A percentile compares a stretch with the other conserved stretches of the same genome.
Conservation (phyloP, 768 basidiomycete genomes). For the Sutorius australiensis region DNA sequence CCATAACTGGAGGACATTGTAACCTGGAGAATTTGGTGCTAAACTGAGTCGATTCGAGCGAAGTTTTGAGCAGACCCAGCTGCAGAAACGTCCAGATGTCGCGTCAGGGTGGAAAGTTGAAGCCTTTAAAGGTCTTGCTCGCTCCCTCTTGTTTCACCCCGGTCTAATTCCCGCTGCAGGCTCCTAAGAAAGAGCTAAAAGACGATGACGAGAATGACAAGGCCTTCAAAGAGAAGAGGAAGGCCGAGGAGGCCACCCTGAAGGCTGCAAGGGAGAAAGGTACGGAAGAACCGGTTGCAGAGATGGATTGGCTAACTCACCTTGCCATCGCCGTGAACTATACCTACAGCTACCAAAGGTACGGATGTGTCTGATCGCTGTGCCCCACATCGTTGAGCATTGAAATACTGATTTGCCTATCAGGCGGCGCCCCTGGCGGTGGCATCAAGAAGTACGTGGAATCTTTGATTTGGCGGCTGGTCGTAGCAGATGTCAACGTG, state of each 20-base stretch:
- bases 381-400: constrained; percentile 6
- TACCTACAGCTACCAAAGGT: constrained; percentile 30
- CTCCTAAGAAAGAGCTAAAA: constrained; percentile 76
- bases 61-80: not conserved
- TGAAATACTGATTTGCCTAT: not conserved
- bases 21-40: not conserved
- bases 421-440: constrained; percentile 60
- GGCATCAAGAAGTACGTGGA: constrained; percentile 84
- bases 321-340: not conserved
- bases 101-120: constrained; percentile 81
- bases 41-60: not conserved
- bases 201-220: constrained; percentile 64
- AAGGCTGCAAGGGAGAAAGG: constrained; percentile 75
- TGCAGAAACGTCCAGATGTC: constrained; percentile 23
- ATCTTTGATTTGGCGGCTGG: not conserved
- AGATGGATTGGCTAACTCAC: not conserved
- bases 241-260: constrained; percentile 66
- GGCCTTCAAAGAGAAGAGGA: constrained; percentile 75
- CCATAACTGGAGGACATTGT: constrained; percentile 6
- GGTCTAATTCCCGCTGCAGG: constrained; percentile 38
- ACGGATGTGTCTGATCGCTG: constrained; percentile 1
- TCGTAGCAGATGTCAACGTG: constrained; percentile 3
- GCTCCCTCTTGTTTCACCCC: not conserved
- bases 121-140: constrained; percentile 73
- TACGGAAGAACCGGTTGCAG: constrained; percentile 27